phyloP scores from a whole-genome alignment of 2,329 filamentous ascomycete genomes.

The Davidsoniella australis region DNA sequence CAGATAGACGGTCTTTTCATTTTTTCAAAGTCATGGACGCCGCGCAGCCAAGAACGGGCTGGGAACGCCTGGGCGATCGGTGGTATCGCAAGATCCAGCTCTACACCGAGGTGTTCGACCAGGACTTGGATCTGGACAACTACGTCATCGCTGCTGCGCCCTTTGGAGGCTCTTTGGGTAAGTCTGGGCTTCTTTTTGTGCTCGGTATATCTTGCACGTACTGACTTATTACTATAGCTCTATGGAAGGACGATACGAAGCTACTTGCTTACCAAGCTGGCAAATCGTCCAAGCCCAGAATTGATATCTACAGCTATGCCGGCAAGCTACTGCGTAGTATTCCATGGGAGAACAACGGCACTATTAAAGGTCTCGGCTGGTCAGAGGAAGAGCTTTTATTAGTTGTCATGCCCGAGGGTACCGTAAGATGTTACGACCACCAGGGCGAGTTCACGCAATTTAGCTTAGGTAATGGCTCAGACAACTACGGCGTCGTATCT shows the following conservation, averaged over 20 bases:
- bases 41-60: conserved; percentile 62
- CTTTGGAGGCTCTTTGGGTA: conserved; percentile 87
- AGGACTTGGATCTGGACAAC: conserved; percentile 86
- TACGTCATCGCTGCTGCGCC: conserved; percentile 83
- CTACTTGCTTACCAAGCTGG: conserved; percentile 60
- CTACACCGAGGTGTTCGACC: conserved; percentile 85
- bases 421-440: conserved; percentile 79
- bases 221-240: conserved; percentile 33
- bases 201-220: too few relatives aligned
- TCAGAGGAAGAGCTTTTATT: conserved; percentile 87
- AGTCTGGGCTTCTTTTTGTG: conserved; percentile 16
- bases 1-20: not conserved
- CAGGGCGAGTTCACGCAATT: conserved; percentile 92
- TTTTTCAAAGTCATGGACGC: conserved; percentile 30
- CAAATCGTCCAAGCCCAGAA: conserved; percentile 58
- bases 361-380: conserved; percentile 82
- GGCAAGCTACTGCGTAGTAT: conserved; percentile 76
- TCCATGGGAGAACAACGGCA: conserved; percentile 68
- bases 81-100: conserved; percentile 93
- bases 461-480: conserved; percentile 73
- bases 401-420: conserved; percentile 76
- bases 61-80: conserved; percentile 82
- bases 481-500: conserved; percentile 72
- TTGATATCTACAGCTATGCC: conserved; percentile 87
- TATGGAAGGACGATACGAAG: conserved; percentile 79